These are phyloP conservation scores for Flaveria linearis DNA, from an alignment of 129 eudicot species.

Conservation along the genomic window DNA sequence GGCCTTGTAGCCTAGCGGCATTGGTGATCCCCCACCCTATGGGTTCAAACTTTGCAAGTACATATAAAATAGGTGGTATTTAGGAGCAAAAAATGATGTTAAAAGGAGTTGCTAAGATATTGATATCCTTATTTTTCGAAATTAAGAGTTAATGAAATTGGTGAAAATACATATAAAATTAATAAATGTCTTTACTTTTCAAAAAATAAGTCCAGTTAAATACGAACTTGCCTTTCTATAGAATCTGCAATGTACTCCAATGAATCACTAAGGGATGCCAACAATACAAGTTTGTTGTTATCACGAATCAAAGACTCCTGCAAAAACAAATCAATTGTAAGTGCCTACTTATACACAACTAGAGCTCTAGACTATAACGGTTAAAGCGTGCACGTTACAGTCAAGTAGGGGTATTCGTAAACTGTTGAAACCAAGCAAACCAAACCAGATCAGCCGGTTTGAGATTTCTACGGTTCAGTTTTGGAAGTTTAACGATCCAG, in stretches of 20 bases:
- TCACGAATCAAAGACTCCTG: constrained; percentile 96
- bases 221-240: constrained; percentile 81
- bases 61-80: too few relatives aligned
- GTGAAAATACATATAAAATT: not conserved
- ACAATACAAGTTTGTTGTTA: constrained; percentile 83
- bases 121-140: not conserved
- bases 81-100: too few relatives aligned
- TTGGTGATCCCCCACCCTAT: too few relatives aligned
- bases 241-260: constrained; percentile 97
- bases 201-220: not conserved
- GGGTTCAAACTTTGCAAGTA: too few relatives aligned
- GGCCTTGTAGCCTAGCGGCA: too few relatives aligned
- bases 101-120: not conserved
- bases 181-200: not conserved
- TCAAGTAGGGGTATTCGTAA: not conserved
- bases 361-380: too few relatives aligned
- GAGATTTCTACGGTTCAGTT: not conserved
- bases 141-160: not conserved
- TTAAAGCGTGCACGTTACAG: not conserved
- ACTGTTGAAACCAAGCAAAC: not conserved
- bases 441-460: not conserved
- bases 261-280: constrained; percentile 97
- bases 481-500: not conserved
- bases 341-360: constrained; percentile 4
- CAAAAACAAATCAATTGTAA: constrained; percentile 27